These are phyloP conservation scores for Backusella mclennaniae DNA, from an alignment of 192 early-diverging fungal genomes.

Conservation along the genomic window DNA sequence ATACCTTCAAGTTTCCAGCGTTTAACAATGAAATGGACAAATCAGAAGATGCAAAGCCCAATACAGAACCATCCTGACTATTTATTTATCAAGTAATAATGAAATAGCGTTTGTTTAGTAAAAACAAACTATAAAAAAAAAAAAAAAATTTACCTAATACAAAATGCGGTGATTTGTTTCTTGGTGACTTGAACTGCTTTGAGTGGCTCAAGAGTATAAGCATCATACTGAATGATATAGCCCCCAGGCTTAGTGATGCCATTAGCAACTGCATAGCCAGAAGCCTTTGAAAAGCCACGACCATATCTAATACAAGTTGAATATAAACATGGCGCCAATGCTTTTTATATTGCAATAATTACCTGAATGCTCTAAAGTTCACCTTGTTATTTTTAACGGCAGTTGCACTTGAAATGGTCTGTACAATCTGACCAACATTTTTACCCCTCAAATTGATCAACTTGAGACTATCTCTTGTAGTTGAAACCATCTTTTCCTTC, in stretches of 20 bases:
- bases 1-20: constrained; percentile 42
- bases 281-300: constrained; percentile 45
- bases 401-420: constrained; percentile 41
- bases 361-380: constrained; percentile 51
- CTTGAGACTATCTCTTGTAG: constrained; percentile 45
- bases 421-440: constrained; percentile 42
- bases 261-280: constrained; percentile 67
- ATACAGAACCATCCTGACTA: constrained; percentile 66
- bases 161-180: constrained; percentile 65
- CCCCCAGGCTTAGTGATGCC: constrained; percentile 47
- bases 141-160: constrained; percentile 51
- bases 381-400: constrained; percentile 41
- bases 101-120: background rate
- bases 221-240: constrained; percentile 62
- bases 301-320: constrained; percentile 52
- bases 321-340: too few species aligned
- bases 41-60: constrained; percentile 76
- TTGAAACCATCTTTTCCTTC: constrained; percentile 47
- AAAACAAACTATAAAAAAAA: background rate
- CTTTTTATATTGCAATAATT: background rate
- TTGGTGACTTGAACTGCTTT: constrained; percentile 44
- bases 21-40: constrained; percentile 66
- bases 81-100: constrained; percentile 5
- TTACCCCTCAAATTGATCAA: constrained; percentile 39
- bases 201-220: constrained; percentile 53